Evolutionary conservation across 2,329 filamentous ascomycete species (phyloP).

Genomic region (Fusarium scirpi): DNA sequence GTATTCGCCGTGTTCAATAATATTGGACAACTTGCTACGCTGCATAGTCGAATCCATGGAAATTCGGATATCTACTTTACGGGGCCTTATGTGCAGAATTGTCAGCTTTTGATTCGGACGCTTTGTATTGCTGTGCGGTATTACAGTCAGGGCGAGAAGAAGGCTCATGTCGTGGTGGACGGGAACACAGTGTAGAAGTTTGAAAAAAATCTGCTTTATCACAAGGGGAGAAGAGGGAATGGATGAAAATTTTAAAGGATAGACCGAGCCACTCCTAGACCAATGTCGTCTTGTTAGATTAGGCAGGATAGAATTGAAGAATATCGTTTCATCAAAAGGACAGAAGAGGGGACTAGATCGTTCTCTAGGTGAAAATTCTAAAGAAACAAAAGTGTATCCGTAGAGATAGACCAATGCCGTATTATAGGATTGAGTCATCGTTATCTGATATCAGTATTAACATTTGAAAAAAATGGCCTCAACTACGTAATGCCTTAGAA

Average conservation of each 20-base stretch:
- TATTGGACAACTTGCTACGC: constrained; percentile 95
- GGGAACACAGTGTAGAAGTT: background rate
- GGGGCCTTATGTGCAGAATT: constrained; percentile 94
- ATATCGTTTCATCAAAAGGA: background rate
- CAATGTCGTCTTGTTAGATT: background rate
- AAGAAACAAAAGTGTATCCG: background rate
- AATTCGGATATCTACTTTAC: constrained; percentile 98
- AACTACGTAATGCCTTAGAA: background rate
- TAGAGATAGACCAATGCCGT: background rate
- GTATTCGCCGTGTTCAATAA: constrained; percentile 98
- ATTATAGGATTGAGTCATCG: background rate
- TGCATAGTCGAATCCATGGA: constrained; percentile 93
- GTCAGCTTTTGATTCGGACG: constrained; percentile 96
- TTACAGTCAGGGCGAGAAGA: constrained; percentile 29
- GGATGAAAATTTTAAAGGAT: background rate
- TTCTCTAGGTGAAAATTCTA: background rate
- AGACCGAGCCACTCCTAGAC: background rate
- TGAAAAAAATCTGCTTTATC: background rate
- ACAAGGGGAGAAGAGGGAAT: background rate
- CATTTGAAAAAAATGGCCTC: background rate
- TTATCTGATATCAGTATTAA: background rate
- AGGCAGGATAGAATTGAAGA: background rate
- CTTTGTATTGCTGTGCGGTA: constrained; percentile 56
- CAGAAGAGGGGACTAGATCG: fast-evolving
- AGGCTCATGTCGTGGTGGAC: constrained; percentile 16